phyloP scores from a whole-genome alignment of 176 grass and related monocot species.

The Avena atlantica region DNA sequence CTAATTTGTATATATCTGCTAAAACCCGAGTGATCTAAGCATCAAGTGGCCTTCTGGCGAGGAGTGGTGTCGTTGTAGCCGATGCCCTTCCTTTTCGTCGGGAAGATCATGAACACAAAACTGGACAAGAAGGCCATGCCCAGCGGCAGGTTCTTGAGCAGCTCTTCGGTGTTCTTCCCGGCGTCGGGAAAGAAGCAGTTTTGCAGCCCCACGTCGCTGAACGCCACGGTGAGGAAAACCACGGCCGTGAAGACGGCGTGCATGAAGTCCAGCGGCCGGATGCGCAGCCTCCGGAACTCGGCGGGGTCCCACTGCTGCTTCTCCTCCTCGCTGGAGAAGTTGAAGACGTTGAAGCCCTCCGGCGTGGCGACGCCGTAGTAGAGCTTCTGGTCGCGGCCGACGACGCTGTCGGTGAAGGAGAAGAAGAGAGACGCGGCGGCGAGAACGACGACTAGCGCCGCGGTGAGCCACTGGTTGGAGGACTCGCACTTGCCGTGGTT shows the following conservation, averaged over 20 bases:
- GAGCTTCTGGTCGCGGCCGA: not conserved
- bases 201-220: conserved; percentile 1
- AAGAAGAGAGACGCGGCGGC: not conserved
- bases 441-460: not conserved
- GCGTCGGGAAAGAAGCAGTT: not conserved
- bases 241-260: not conserved
- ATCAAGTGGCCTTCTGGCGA: not conserved
- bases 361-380: not conserved
- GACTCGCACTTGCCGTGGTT: not conserved
- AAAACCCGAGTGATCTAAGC: not conserved
- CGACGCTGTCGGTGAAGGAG: conserved; percentile 5
- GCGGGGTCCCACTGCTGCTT: not conserved
- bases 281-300: not conserved
- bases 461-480: not conserved
- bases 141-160: not conserved
- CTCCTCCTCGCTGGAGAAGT: not conserved
- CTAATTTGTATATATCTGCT: not conserved
- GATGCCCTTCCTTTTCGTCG: conserved; percentile 7
- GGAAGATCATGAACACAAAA: not conserved
- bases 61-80: conserved; percentile 10
- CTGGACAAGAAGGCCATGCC: not conserved
- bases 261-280: not conserved
- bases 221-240: not conserved
- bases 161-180: not conserved
- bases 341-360: not conserved